These are phyloP conservation scores for Acanthamoeba quina DNA, from an alignment of 208 protist species.

Conservation along the genomic window DNA sequence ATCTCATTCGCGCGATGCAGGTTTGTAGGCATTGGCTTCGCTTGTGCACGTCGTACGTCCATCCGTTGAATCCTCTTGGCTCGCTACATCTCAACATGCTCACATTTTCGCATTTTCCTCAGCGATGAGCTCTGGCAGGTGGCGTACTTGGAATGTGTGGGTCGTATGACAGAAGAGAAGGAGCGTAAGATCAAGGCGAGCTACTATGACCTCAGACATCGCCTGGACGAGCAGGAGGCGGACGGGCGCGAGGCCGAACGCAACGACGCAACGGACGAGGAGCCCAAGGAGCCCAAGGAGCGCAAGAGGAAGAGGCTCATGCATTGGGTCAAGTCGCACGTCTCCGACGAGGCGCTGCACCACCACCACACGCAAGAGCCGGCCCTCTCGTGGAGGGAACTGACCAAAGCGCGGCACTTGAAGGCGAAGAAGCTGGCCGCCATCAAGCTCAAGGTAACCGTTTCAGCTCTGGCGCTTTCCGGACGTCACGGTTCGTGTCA, in stretches of 20 bases:
- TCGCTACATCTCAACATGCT: background rate
- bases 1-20: background rate
- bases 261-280: background rate
- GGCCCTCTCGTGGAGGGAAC: background rate
- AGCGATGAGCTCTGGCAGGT: constrained; percentile 36
- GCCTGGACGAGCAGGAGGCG: background rate
- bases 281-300: background rate
- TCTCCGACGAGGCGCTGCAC: background rate
- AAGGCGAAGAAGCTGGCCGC: background rate
- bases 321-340: constrained; percentile 13
- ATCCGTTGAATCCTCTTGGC: background rate
- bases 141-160: background rate
- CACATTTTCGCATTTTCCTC: no score
- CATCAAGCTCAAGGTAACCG: background rate
- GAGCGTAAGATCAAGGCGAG: constrained; percentile 22
- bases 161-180: background rate
- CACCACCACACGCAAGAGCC: background rate
- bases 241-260: background rate
- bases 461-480: background rate
- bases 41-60: constrained; percentile 23
- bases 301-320: constrained; percentile 9
- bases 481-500: background rate
- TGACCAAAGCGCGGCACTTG: background rate
- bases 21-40: background rate
- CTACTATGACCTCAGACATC: background rate